A percentile compares a stretch with the other conserved stretches of the same genome.
phyloP scores from a whole-genome alignment of 352 stramenopile species.

The Phytophthora fragariaefolia region DNA sequence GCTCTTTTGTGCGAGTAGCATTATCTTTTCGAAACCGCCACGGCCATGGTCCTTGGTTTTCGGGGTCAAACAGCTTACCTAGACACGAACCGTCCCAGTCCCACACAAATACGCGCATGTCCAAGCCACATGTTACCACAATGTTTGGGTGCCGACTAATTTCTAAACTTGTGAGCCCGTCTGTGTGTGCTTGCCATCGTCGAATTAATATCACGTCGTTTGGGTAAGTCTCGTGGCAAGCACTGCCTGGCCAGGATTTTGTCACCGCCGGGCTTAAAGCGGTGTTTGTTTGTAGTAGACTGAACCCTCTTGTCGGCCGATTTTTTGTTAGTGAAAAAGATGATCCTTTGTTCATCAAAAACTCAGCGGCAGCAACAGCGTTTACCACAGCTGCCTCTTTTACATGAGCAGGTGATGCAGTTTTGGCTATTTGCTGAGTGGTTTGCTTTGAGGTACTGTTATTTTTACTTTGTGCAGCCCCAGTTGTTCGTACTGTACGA shows the following conservation, averaged over 20 bases:
- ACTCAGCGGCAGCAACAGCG: constrained; percentile 52
- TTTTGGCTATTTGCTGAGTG: constrained; percentile 8
- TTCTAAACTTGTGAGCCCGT: constrained; percentile 63
- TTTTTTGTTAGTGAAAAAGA: constrained; percentile 2
- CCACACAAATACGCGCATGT: constrained; percentile 78
- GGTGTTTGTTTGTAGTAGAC: neutral
- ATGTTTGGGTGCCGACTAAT: constrained; percentile 68
- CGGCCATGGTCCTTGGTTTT: constrained; percentile 49
- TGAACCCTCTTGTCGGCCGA: constrained; percentile 11
- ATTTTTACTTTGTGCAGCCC: neutral
- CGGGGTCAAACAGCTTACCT: constrained; percentile 69
- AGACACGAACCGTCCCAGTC: constrained; percentile 66
- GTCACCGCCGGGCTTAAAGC: neutral
- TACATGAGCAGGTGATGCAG: neutral
- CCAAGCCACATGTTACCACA: constrained; percentile 62
- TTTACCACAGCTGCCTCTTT: constrained; percentile 41
- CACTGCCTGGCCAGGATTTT: constrained; percentile 23
- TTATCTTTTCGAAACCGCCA: constrained; percentile 73
- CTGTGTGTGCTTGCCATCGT: constrained; percentile 57
- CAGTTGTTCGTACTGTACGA: constrained; percentile 6
- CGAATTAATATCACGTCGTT: constrained; percentile 44
- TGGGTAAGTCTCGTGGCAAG: constrained; percentile 29
- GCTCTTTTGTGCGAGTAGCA: constrained; percentile 50
- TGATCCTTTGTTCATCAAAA: constrained; percentile 40
- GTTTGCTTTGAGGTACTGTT: constrained; percentile 7